A percentile compares a stretch with the other conserved stretches of the same genome.
These are phyloP conservation scores for Aphanocladium album DNA, from an alignment of 2,329 filamentous ascomycete species.

Conservation along the genomic window DNA sequence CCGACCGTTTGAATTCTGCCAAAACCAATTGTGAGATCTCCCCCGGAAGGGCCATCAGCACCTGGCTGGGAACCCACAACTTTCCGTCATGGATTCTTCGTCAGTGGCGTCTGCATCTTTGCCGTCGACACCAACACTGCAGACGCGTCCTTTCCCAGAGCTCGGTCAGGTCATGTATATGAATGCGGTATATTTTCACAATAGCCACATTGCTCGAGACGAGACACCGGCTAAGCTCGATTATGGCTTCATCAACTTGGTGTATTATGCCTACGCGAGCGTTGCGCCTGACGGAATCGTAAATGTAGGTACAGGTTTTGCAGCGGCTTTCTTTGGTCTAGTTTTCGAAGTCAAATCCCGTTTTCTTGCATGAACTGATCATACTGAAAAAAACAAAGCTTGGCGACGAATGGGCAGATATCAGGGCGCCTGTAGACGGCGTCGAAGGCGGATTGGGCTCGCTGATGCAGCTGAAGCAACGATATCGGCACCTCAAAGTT, in stretches of 20 bases:
- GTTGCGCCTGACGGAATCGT: slow-evolving; percentile 67
- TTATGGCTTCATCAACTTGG: slow-evolving; percentile 70
- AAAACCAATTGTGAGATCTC: neutral
- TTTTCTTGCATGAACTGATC: no score
- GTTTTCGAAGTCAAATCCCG: no score
- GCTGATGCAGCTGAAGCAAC: slow-evolving; percentile 65
- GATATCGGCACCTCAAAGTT: slow-evolving; percentile 66
- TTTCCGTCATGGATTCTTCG: neutral
- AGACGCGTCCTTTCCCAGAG: neutral
- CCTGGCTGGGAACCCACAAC: neutral
- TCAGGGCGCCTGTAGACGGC: slow-evolving; percentile 66
- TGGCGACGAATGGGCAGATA: slow-evolving; percentile 74
- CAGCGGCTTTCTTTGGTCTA: no score
- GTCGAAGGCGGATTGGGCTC: slow-evolving; percentile 67
- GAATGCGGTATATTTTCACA: slow-evolving; percentile 84
- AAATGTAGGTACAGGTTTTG: slow-evolving; percentile 57
- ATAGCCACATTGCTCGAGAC: slow-evolving; percentile 66
- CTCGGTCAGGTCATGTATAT: slow-evolving; percentile 45
- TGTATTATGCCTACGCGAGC: slow-evolving; percentile 79
- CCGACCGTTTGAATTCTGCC: neutral
- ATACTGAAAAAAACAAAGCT: no score
- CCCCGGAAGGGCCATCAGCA: neutral
- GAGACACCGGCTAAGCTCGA: slow-evolving; percentile 70
- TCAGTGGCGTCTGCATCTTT: neutral
- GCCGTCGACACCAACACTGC: neutral